Base-by-base conservation (phyloP, 768 basidiomycete species). In the Daedaleopsis nitida region DNA sequence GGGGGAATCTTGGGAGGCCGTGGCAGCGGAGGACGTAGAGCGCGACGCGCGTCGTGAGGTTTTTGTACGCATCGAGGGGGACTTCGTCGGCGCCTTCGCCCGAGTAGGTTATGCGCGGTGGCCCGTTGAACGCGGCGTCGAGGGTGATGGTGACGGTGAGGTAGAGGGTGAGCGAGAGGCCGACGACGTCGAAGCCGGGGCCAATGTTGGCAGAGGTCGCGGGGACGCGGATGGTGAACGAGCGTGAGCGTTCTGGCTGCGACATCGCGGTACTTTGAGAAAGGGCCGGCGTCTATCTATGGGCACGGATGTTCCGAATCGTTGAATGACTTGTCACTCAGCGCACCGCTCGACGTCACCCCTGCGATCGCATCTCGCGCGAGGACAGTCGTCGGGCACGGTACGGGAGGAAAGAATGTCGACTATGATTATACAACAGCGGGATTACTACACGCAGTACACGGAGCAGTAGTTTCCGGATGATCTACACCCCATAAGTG, bases 131-230 rank as follows among this genome's bases (percentile, higher is more conserved):
- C 2, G 70, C 68, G 49, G 74, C 49, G 35, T 2, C 51, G 72
- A 82, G 69, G 51, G 79, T 79, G 68, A 95, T 88, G 50, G 82
- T 81, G 69, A 98, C 81, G 16, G 86, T 88, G 66, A 98, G 84
- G 66, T 88, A 82, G 34, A 97, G 84, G 1, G 93, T 94, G 23
- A 98, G 86, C 0, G 96, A 96, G 64, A 99, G 88, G n/a, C 97
- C 97, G 65, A 98, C 94, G 64, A 98, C 97, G 74, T 99, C 97
- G 76, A 99, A 99, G 24, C 96, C 96, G 43, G 96, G 96, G 2
- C 96, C 96, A 70, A 99, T 95, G 79, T 99, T 99, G 65, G 96
- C 96, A 64, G 96, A 95, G 2, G 96, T 98, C n/a, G 94, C 94
- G 11, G 96, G 96, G 55, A 98, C 90, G 64, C 81, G 84, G 74